A percentile compares a stretch with the other conserved stretches of the same genome.
Conservation (phyloP, 202 grass and related monocot genomes). For the Carex sylvatica region DNA sequence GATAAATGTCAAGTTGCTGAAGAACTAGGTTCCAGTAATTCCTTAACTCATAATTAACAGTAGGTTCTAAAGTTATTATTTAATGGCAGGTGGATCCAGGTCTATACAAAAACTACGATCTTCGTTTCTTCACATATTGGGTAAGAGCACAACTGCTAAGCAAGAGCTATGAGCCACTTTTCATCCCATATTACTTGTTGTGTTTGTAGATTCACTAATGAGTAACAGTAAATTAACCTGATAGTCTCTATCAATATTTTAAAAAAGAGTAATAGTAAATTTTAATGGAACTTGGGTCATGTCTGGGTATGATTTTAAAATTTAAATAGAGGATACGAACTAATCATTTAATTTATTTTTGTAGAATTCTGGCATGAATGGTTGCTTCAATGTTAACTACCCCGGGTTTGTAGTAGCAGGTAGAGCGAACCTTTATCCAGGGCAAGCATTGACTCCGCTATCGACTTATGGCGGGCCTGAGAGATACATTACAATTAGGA, state of each 20-base stretch:
- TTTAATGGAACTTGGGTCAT: background rate
- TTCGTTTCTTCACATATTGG: constrained; percentile 21
- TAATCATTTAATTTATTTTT: background rate
- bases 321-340: background rate
- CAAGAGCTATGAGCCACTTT: background rate
- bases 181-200: background rate
- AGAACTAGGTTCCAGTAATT: background rate
- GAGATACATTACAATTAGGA: constrained; percentile 1
- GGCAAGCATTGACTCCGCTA: background rate
- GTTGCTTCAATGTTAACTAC: background rate
- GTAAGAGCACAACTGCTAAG: constrained; percentile 1
- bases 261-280: background rate
- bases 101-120: background rate
- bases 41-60: background rate
- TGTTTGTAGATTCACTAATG: background rate
- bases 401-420: constrained; percentile 16
- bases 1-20: background rate
- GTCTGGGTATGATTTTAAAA: background rate
- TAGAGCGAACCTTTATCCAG: background rate
- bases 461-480: background rate
- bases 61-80: background rate
- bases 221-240: background rate
- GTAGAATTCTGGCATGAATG: background rate
- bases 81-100: constrained; percentile 4
- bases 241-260: too few species aligned